Conservation (phyloP, 352 stramenopile genomes). For the Phytopythium aichiense region DNA sequence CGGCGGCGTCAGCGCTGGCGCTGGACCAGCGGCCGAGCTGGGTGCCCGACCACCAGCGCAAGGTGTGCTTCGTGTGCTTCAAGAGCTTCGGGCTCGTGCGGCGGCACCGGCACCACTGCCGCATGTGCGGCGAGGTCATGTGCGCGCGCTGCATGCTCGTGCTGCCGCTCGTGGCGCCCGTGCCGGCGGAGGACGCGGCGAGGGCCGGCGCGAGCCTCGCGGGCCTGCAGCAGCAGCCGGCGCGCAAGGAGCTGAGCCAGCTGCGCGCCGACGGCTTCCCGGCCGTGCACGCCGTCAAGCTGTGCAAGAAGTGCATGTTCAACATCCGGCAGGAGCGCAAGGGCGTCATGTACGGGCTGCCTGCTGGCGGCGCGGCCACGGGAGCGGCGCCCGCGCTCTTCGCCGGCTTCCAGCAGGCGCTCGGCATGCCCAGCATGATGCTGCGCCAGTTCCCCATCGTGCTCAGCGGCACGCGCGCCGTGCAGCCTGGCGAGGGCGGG, state of each 20-base stretch:
- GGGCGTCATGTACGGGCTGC: slow-evolving; percentile 29
- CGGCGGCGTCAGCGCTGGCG: neutral
- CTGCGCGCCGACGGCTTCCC: slow-evolving; percentile 43
- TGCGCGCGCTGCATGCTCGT: slow-evolving; percentile 62
- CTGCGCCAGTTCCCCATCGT: slow-evolving; percentile 47
- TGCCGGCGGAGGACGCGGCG: slow-evolving; percentile 6
- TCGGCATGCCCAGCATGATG: slow-evolving; percentile 37
- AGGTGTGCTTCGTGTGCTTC: slow-evolving; percentile 61
- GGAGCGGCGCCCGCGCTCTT: slow-evolving; percentile 22
- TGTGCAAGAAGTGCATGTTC: slow-evolving; percentile 80
- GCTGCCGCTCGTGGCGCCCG: slow-evolving; percentile 53
- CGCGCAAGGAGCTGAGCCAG: slow-evolving; percentile 36
- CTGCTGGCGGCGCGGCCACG: neutral
- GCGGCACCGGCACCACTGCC: slow-evolving; percentile 65
- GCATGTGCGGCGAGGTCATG: slow-evolving; percentile 76
- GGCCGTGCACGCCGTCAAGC: slow-evolving; percentile 60
- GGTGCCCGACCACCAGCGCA: slow-evolving; percentile 56
- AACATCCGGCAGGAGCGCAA: slow-evolving; percentile 60
- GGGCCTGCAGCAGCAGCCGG: slow-evolving; percentile 30
- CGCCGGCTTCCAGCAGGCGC: slow-evolving; percentile 9
- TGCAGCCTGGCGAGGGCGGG: slow-evolving; percentile 5
- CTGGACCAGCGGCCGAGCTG: slow-evolving; percentile 38
- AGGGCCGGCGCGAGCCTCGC: slow-evolving; percentile 16
- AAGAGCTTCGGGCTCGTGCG: slow-evolving; percentile 66
- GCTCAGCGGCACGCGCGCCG: slow-evolving; percentile 23